Percentiles rank a stretch among this genome's conserved stretches.
Conservation (phyloP, 768 basidiomycete genomes). For the Termitomyces sp. region DNA sequence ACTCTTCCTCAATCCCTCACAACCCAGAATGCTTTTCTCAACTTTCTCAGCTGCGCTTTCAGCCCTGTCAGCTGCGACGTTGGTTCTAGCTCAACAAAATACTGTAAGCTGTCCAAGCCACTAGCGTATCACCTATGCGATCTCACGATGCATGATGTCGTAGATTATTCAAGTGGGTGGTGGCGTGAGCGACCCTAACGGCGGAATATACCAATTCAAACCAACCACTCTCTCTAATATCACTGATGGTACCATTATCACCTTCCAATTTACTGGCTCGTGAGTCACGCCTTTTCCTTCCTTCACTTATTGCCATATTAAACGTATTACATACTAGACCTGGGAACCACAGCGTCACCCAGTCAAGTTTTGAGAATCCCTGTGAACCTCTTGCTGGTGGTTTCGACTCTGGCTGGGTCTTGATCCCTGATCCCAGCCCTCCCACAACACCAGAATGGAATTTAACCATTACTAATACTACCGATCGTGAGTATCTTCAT, state of each 20-base stretch:
- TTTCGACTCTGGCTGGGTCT: slow-evolving; percentile 51
- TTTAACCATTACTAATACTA: slow-evolving; percentile 42
- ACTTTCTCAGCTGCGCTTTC: slow-evolving; percentile 3
- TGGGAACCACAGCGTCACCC: slow-evolving; percentile 50
- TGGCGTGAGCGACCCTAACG: slow-evolving; percentile 19
- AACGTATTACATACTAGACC: slow-evolving; percentile 22
- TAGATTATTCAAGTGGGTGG: slow-evolving; percentile 35
- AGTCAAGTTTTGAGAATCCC: slow-evolving; percentile 39
- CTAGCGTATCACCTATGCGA: background rate
- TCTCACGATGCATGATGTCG: background rate
- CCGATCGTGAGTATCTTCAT: slow-evolving; percentile 30
- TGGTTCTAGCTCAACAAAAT: slow-evolving; percentile 19
- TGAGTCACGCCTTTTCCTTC: slow-evolving; percentile 16
- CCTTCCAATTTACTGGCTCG: slow-evolving; percentile 44
- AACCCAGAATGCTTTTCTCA: slow-evolving; percentile 4
- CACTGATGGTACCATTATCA: slow-evolving; percentile 37
- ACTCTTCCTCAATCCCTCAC: background rate
- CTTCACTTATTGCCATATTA: background rate
- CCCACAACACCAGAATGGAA: slow-evolving; percentile 35
- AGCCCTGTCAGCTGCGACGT: slow-evolving; percentile 8
- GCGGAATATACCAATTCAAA: slow-evolving; percentile 40
- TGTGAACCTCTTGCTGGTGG: slow-evolving; percentile 40
- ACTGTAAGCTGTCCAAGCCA: background rate
- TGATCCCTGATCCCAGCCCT: slow-evolving; percentile 23
- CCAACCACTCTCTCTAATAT: slow-evolving; percentile 34